Evolutionary conservation across 805 yeast species (phyloP), one percentile per base, ranked within the genome.

Genomic region (Debaryomyces castellii): DNA sequence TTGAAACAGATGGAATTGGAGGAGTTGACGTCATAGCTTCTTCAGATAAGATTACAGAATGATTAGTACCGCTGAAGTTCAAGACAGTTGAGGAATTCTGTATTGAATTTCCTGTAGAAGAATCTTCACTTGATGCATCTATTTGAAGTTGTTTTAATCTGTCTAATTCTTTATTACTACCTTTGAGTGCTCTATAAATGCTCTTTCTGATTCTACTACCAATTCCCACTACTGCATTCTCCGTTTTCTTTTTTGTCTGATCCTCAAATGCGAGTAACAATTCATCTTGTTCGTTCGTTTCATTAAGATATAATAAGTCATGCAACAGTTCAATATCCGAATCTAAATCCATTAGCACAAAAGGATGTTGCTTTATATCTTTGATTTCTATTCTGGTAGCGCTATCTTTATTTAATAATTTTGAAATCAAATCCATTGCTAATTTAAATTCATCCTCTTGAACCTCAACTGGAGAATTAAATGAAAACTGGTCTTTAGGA

Each of bases 141-240:
- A 64, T 42, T 32, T 56, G 58, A 30, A 30, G 20, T 28, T 51
- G 54, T 5, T 57, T 48, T 27, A 64, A 51, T 16, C 51, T 58
- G 18, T 62, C 67, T 2, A 46, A 43, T 39, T 61, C 66, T 38
- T 59, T 51, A 37, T 59, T 60, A 4, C 64, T 64, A 3, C 63
- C 58, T 8, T 51, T 57, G 33, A 67, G 60, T 1, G 79, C 82
- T 40, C 71, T 72, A 4, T 76, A 65, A 4, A 83, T 56, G 21
- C 78, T 75, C 47, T 72, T 76, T 53, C 73, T 80, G 36, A 89
- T 73, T 44, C 83, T 74, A 41, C 81, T 77, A 6, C 90, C 91
- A 40, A 89, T 76, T n/a, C 96, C 96, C 28, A 83, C 77, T 3
- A 89, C 89, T 1, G 96, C 96, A 49, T 81, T 78, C 50, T 82